Base-by-base conservation (phyloP, 345 rosid genomes). In the Microthlaspi erraticum region DNA sequence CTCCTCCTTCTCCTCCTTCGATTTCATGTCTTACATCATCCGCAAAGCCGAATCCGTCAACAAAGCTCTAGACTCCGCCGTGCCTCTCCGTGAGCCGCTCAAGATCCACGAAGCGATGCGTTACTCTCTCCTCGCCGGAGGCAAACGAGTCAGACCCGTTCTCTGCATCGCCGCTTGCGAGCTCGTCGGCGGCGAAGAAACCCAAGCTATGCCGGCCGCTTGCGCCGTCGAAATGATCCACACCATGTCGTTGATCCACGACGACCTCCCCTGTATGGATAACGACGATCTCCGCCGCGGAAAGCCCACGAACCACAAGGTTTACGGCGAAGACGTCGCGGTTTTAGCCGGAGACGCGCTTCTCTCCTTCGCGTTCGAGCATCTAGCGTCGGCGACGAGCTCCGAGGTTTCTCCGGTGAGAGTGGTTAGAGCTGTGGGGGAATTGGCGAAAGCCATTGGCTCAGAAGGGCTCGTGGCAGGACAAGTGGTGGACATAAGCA, bases 201-300 rank as follows among this genome's bases (percentile, higher is more conserved):
- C 87, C 11, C 31, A 34, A 62, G 95, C 96, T 12, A 88, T 94
- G 96, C 93, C 95, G 0, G 85, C 93, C 0, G 95, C 99, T 33
- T 91, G 98, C 39, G 98, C 93, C 10, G 85, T 91, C 10, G 96
- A 94, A 57, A 94, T 91, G 98, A 84, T 91, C 59, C 98, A 91
- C 66, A 88, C 98, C 68, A 94, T 94, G 98, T 94, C 97, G 0
- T 77, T 94, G 7, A 91, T 94, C 52, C 99, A 94, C 48, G 99
- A 94, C 59, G 99, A 94, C 49, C 81, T 94, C 6, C 97, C 99
- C 33, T 89, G 95, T 45, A 94, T 91, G 98, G 98, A 94, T 20
- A 87, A 94, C 83, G 98, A 91, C 72, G 96, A 89, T 50, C 86
- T 91, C 72, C 97, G 99, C 72, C 94, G 97, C 0, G 98, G 99